Base-by-base conservation (phyloP, 257 asterid genomes). In the Nyctanthes arbortristis region DNA sequence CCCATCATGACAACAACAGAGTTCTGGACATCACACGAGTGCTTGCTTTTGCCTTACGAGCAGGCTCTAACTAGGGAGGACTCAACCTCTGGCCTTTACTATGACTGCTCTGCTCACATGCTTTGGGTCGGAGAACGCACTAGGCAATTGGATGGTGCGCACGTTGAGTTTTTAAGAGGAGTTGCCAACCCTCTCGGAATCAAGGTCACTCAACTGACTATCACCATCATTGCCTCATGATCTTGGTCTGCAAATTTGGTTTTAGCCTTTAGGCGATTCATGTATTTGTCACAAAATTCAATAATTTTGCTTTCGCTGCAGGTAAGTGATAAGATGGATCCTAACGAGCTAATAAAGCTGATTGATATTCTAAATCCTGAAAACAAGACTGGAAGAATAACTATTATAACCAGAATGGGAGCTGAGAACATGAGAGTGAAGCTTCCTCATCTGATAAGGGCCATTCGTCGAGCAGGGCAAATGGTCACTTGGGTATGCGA, bases 41-140 rank as follows among this genome's bases (percentile, higher is more conserved):
- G 91, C 77, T 76, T 87, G 39, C 89, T 84, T 68, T 78, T 89
- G 78, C 87, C 89, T 71, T 89, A 86, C 24, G 93, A 86, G 61
- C 96, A 87, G 73, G 89, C 96, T 35, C 89, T 89, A 16, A 89
- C 96, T 0, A 75, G 93, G 76, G 85, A 82, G 81, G 96, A 89
- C 74, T 89, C 96, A 7, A 89, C 93, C 27, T 81, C 96, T 43
- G 96, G 93, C 63, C 80, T 86, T 39, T 88, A 64, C 65, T 88
- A 88, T 32, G 96, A 86, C 80, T 86, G 93, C 75, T 88, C 96
- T 3, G 89, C 93, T 22, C 96, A 89, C 81, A 84, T 89, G 96
- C 58, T 89, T 67, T 89, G 96, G 96, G 93, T 89, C 37, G 96
- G 93, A 61, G 96, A 89, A 34, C 87, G 96, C 27, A 89, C 96